Base-by-base conservation (phyloP, 23 red algal genomes). In the Agarophyton chilense region DNA sequence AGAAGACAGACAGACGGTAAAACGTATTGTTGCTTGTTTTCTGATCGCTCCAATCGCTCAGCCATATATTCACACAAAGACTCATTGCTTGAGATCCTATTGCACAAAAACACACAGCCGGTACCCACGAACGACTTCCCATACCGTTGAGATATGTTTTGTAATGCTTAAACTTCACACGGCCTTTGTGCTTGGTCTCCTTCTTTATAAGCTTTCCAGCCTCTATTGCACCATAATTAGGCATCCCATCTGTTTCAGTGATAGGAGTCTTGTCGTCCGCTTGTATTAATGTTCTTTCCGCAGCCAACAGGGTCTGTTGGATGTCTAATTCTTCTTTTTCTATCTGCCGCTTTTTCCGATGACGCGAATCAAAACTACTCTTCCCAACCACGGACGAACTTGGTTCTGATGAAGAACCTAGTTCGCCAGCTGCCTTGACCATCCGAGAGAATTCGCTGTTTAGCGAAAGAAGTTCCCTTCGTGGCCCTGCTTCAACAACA, bases 361-460 rank as follows among this genome's bases (percentile, higher is more conserved):
- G 17, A 47, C 68, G 40, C 2, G 68, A 74, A 21, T 45, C 43
- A 29, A 26, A 14, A 43, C 24, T 18, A 10, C 25, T 74, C 14
- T 29, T 5, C 3, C 42, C 6, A 9, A 13, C 11, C 10, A 18
- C 79, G 10, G 56, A 6, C 5, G 16, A 1, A 33, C 49, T 47
- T 1, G 58, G 8, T 63, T 22, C 38, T 9, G 39, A 25, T 46
- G 68, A 22, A 11, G 62, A 47, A n/a, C 46, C 47, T 87, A 58
- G 11, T 52, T 63, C 74, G 12, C 76, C 57, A 64, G 73, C 60
- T 22, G 76, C 41, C 51, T 67, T 54, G 2, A 83, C 54, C 35
- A 96, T 55, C 11, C 71, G 60, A 33, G 89, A 63, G 74, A 96
- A 85, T 38, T 84, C 86, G 16, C 74, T 90, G 58, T 84, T 35